A percentile compares a stretch with the other conserved stretches of the same genome.
phyloP scores from a whole-genome alignment of 2,329 filamentous ascomycete genomes.

The Thermothelomyces thermophilus region DNA sequence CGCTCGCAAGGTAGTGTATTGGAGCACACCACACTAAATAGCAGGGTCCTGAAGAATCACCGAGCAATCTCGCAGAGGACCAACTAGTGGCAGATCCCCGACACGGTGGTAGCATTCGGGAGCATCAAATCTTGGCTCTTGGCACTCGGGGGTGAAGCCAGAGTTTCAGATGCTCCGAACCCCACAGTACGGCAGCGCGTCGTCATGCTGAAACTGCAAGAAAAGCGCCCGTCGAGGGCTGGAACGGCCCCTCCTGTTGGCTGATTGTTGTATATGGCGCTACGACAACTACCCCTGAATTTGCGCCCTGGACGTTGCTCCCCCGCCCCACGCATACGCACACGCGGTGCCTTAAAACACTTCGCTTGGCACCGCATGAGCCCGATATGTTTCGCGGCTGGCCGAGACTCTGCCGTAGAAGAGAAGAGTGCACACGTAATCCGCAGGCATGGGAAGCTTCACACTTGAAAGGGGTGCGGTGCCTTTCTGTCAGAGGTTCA shows the following conservation, averaged over 20 bases:
- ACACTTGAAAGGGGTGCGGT: no score
- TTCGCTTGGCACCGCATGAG: conserved; percentile 6
- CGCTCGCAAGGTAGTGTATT: no score
- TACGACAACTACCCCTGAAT: conserved; percentile 1
- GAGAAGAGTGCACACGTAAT: no score
- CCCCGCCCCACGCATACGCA: no score
- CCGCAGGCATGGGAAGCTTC: no score
- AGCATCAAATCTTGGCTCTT: conserved; percentile 12
- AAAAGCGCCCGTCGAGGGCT: background rate
- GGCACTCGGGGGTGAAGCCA: background rate
- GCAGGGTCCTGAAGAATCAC: no score
- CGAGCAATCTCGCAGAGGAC: background rate
- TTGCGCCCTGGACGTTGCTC: no score
- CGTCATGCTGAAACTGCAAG: conserved; percentile 2
- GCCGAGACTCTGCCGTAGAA: background rate
- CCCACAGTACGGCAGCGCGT: background rate
- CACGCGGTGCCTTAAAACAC: no score
- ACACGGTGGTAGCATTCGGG: conserved; percentile 13
- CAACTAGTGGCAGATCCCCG: conserved; percentile 9
- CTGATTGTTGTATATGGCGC: background rate
- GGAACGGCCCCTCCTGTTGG: background rate
- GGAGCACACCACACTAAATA: no score
- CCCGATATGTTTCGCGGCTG: background rate
- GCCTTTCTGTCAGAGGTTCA: no score
- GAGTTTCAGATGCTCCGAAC: conserved; percentile 13